Base-by-base conservation (phyloP, 106 monocot genomes). In the Amphibolis antarctica region DNA sequence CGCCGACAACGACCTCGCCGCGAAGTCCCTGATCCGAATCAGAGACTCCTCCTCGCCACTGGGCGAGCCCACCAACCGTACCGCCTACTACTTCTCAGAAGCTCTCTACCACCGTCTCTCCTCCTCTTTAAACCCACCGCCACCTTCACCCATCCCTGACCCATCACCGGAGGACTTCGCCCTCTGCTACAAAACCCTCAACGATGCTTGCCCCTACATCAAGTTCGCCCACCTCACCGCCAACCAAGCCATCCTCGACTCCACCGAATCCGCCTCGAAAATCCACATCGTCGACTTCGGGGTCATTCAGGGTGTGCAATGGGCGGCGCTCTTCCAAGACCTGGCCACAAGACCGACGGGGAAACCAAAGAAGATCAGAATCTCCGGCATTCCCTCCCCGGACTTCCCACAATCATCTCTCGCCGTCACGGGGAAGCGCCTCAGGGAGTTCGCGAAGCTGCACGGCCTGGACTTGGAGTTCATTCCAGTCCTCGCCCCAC, bases 271-370 rank as follows among this genome's bases (percentile, higher is more conserved):
- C 4, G 82, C 90, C 15, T 55, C 70, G n/a, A 70, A 64, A 31
- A 88, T 98, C 73, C 98, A 87, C 80, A 80, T 98, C 65, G 66
- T 98, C 63, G 98, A 98, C 68, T 91, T 98, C 63, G 98, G 98
- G 25, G 76, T 98, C 67, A 68, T 73, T 9, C 84, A 91, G 23
- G 98, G 98, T 0, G 71, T 98, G 58, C 98, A 98, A 52, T 98
- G 98, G 98, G 84, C 98, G 36, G 80, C 87, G 50, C 77, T 98
- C 12, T 84, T 98, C 24, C 98, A 98, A 65, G 98, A 86, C 1
- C 82, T 98, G 20, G 84, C 98, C 29, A 91, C 82, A 20, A 79
- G 98, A 3, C 27, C 90, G 0, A 56, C 64, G 53, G 91, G 87
- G 10, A 98, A 98, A 47, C 98, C 98, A 4, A 28, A 79, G 7